Base-by-base conservation (phyloP, 441 rosid genomes). In the Capsella rubella region DNA sequence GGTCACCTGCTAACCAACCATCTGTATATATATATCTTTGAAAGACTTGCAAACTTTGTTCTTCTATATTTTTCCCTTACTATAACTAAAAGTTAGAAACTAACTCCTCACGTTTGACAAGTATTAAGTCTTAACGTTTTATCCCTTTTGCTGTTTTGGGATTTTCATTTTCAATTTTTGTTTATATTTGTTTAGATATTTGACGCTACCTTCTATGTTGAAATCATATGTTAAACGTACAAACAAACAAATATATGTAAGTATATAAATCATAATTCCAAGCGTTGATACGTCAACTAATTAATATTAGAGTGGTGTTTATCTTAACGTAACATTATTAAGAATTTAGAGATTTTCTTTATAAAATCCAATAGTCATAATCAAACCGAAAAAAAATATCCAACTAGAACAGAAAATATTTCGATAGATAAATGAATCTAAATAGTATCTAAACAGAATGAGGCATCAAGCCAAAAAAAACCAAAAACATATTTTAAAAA, bases 21-120 rank as follows among this genome's bases (percentile, higher is more conserved):
- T 21, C 25, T 21, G 25, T 21, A 21, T 28, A 28, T 28, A 28
- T 8, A 10, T 29, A 27, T 27, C 21, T 39, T 51, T 43, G 25
- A 28, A 28, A 47, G 67, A 66, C 67, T 40, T 74, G 54, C 46
- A 67, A 50, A 50, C 6, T 46, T 56, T n/a, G 49, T 46, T 54
- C 28, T 21, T 32, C 4, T 32, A 5, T 12, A 50, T 52, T 51
- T 40, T 14, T 43, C 42, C 9, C 35, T 15, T n/a, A 4, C 46
- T 16, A 31, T 31, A 31, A 42, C 46, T 18, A 10, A 63, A 63
- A 43, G 2, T 45, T 53, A 10, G 16, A n/a, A 72, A 56, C 25
- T 21, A 21, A 21, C 60, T 47, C 42, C 13, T 37, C 37, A 42
- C 32, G 21, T 57, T 37, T 16, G 49, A 14, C 39, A 13, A 31